Conservation (phyloP, 129 eudicot genomes). For the Rutidosis leptorrhynchoides region DNA sequence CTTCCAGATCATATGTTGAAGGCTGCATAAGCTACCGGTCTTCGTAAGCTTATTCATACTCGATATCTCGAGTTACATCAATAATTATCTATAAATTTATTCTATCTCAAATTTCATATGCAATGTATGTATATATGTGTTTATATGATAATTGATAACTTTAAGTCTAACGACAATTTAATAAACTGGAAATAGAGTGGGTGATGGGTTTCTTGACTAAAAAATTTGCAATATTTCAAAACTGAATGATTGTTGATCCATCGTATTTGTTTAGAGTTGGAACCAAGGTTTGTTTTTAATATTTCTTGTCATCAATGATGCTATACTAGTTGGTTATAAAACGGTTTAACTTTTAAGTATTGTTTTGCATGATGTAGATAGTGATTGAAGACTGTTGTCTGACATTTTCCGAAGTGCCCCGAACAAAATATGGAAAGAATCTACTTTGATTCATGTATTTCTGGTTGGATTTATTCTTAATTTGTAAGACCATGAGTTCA, state of each 20-base stretch:
- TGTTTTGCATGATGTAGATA: constrained; percentile 41
- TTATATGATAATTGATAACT: background rate
- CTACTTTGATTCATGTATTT: too few relatives aligned
- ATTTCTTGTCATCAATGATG: background rate
- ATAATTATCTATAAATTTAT: background rate
- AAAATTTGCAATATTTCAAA: constrained; percentile 64
- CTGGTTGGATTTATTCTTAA: too few relatives aligned
- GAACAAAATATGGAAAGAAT: too few relatives aligned
- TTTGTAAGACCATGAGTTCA: too few relatives aligned
- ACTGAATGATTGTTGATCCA: constrained; percentile 92
- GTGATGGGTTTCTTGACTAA: constrained; percentile 64
- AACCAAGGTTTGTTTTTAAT: constrained; percentile 60
- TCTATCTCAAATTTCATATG: background rate
- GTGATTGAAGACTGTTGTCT: constrained; percentile 97
- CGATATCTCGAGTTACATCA: constrained; percentile 89
- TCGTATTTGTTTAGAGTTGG: constrained; percentile 89
- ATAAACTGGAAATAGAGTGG: constrained; percentile 67
- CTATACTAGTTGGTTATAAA: background rate
- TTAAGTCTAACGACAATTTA: background rate
- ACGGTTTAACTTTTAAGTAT: background rate
- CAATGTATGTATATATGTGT: background rate
- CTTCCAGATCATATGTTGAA: constrained; percentile 81
- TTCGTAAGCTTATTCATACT: constrained; percentile 53
- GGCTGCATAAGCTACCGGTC: constrained; percentile 71
- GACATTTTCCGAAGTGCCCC: constrained; percentile 92